Base-by-base conservation (phyloP, 495 filamentous ascomycete genomes). In the Xylaria cubensis region DNA sequence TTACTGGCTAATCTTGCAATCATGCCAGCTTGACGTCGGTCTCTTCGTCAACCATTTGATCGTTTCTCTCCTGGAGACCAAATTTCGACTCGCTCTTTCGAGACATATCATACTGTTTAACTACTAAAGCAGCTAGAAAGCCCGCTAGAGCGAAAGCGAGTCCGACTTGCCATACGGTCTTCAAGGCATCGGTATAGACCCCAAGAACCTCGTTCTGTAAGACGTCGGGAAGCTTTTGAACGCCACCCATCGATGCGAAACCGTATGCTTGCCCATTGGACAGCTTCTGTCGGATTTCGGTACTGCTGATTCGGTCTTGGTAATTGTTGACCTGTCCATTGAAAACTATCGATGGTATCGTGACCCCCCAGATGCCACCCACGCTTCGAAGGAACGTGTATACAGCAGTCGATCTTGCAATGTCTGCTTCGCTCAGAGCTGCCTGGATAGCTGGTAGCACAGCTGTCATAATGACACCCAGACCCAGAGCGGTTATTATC, bases 161-260 rank as follows among this genome's bases (percentile, higher is more conserved):
- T 2, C 19, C 61, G 13, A 64, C 39, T 39, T 44, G 61, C 61
- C 61, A 64, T 2, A 64, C 61, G 1, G 61, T 64, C 10, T 64
- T 64, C 12, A 64, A 10, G 7, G 61, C 24, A n/a, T 17, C 61
- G 12, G 61, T 64, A 7, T 64, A 64, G n/a, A 64, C 13, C 2
- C 39, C 61, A 7, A 64, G 19, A 64, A 64, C 61, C 15, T 46
- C 61, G 10, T 42, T 26, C 8, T 44, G 44, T 17, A 64, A 3
- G 39, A 26, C 39, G 0, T 19, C 8, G 4, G 61, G 39, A 13
- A 64, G 61, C 8, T 13, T 6, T 4, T 64, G 61, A 2, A 64
- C n/a, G 2, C 34, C n/a, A n/a, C 61, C 39, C 36, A 44, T 64
- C 6, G 61, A 64, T 13, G 39, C 61, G 24, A 64, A 44, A 19